A percentile compares a stretch with the other conserved stretches of the same genome.
Conservation (phyloP, 106 monocot genomes). For the Dactylorhiza incarnata region DNA sequence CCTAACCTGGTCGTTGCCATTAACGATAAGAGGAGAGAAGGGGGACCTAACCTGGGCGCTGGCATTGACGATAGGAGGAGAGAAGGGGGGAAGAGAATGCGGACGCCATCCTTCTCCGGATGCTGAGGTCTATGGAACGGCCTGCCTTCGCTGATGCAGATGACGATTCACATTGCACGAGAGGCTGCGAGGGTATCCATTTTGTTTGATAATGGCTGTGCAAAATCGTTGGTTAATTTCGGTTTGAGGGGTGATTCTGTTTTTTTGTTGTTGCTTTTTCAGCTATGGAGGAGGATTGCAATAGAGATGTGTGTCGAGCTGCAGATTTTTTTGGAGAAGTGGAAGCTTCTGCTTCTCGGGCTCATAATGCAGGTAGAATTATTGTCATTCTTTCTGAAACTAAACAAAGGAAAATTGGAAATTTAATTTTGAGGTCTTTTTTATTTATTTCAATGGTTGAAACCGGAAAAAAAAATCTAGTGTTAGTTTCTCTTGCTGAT, state of each 20-base stretch:
- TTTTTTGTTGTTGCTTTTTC: neutral
- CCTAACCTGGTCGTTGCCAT: neutral
- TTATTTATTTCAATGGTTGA: neutral
- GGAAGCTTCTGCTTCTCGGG: slow-evolving; percentile 36
- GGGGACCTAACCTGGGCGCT: neutral
- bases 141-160: neutral
- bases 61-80: neutral
- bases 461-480: no score
- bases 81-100: neutral
- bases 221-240: neutral
- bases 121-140: slow-evolving; percentile 6
- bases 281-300: slow-evolving; percentile 33
- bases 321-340: slow-evolving; percentile 30
- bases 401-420: neutral
- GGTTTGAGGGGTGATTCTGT: neutral
- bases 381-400: neutral
- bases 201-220: neutral
- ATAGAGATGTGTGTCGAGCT: slow-evolving; percentile 26
- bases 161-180: slow-evolving; percentile 29
- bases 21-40: neutral
- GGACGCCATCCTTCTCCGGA: neutral
- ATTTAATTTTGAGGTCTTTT: neutral
- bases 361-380: slow-evolving; percentile 28
- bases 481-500: no score
- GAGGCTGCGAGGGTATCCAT: slow-evolving; percentile 17